Evolutionary conservation across 176 grass and related monocot genomes (phyloP).

Genomic region (Saccharum officinarum): DNA sequence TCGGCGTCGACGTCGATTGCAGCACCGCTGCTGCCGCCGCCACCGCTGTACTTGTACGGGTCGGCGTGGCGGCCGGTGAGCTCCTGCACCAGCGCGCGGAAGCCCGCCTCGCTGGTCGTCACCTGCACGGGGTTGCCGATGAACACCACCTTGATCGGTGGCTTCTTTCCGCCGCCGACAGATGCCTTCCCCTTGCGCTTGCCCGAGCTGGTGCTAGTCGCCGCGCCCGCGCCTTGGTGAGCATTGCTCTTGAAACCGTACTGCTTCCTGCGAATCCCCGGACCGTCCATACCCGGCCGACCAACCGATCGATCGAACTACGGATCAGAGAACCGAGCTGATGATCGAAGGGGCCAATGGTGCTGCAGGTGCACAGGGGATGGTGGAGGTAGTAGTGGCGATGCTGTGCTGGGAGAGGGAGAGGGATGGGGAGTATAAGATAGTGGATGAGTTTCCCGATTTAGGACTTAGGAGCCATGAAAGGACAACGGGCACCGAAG

Average conservation of each 20-base stretch:
- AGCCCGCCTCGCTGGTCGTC: conserved; percentile 53
- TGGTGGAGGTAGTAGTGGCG: neutral
- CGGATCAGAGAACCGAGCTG: neutral
- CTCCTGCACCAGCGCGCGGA: conserved; percentile 79
- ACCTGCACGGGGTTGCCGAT: conserved; percentile 82
- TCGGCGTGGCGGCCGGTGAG: conserved; percentile 78
- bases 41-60: conserved; percentile 41
- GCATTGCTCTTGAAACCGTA: conserved; percentile 30
- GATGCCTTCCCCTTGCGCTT: conserved; percentile 23
- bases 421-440: neutral
- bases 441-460: conserved; percentile 22
- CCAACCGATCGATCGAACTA: neutral
- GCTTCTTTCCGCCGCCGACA: conserved; percentile 33
- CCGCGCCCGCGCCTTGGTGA: neutral
- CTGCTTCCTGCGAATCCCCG: conserved; percentile 26
- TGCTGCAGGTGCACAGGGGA: neutral
- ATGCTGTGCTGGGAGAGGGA: neutral
- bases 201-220: neutral
- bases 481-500: neutral
- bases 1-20: neutral
- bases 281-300: conserved; percentile 20
- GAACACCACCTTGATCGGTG: conserved; percentile 76
- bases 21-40: neutral
- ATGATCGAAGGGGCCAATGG: neutral
- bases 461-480: conserved; percentile 29